Percentiles rank a stretch among this genome's conserved stretches.
Evolutionary conservation across 345 rosid species (phyloP).

Genomic region (Ceriops decandra): DNA sequence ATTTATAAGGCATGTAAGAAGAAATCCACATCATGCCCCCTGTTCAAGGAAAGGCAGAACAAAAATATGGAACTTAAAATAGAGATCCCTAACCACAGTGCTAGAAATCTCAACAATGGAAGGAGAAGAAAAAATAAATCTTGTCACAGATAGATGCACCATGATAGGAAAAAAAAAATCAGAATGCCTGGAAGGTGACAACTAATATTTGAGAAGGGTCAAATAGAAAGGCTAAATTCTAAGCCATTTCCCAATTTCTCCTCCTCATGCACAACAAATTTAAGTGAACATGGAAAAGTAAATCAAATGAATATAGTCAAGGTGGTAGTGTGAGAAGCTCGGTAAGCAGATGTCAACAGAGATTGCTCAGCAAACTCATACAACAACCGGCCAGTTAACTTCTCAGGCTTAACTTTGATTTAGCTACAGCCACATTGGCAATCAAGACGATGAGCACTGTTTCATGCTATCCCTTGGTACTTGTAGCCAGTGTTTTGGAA

Average conservation of each 20-base stretch:
- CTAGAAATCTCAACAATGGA: too few species aligned
- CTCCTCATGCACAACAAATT: conserved; percentile 22
- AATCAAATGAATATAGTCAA: rapidly evolving
- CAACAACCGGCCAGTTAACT: conserved; percentile 82
- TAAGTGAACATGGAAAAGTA: background rate
- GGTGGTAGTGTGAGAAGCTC: conserved; percentile 54
- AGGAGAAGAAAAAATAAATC: background rate
- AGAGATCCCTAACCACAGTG: too few species aligned
- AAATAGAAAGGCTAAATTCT: conserved; percentile 33
- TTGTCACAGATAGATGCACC: conserved; percentile 40
- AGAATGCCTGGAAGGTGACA: conserved; percentile 49
- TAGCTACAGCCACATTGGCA: conserved; percentile 76
- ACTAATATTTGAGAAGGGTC: conserved; percentile 36
- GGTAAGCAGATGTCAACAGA: conserved; percentile 83
- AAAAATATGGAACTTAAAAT: too few species aligned
- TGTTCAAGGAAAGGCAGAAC: too few species aligned
- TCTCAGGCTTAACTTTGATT: conserved; percentile 34
- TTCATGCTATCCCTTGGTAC: conserved; percentile 62
- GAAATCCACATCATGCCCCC: too few species aligned
- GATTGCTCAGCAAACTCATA: conserved; percentile 29
- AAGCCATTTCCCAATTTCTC: conserved; percentile 34
- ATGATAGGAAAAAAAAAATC: conserved; percentile 25
- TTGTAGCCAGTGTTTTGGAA: conserved; percentile 29
- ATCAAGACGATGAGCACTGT: conserved; percentile 48
- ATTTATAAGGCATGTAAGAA: too few species aligned